phyloP scores from a whole-genome alignment of 257 asterid species.

The Primulina huaijiensis region DNA sequence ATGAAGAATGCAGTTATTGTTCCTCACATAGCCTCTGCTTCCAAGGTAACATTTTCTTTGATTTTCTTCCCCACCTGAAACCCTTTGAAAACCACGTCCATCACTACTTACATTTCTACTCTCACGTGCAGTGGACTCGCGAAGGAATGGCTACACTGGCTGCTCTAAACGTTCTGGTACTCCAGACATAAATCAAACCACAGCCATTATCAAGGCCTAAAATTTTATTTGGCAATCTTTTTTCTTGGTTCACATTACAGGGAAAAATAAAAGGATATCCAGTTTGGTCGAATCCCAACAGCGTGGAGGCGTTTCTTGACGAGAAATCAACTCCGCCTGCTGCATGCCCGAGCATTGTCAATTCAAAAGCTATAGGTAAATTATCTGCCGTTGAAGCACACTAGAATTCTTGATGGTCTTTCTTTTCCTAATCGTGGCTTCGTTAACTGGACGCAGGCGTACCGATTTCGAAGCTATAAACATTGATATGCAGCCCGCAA shows the following conservation, averaged over 20 bases:
- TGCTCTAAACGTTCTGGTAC: constrained; percentile 90
- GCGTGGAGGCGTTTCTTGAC: constrained; percentile 64
- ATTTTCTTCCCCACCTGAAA: neutral
- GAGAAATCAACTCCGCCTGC: constrained; percentile 76
- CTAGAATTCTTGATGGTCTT: neutral
- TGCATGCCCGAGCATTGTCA: constrained; percentile 92
- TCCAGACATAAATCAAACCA: neutral
- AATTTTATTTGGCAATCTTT: neutral
- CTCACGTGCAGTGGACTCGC: constrained; percentile 82
- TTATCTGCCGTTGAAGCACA: neutral
- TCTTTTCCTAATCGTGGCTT: neutral
- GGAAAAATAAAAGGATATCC: constrained; percentile 90
- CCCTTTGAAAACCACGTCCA: neutral
- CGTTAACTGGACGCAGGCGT: neutral
- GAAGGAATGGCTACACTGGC: constrained; percentile 99
- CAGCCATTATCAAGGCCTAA: neutral
- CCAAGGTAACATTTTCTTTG: constrained; percentile 52
- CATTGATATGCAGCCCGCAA: neutral
- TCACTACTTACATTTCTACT: neutral
- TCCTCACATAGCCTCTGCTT: constrained; percentile 98
- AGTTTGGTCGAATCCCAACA: constrained; percentile 69
- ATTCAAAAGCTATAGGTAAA: constrained; percentile 79
- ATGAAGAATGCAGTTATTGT: constrained; percentile 89
- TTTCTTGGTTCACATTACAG: constrained; percentile 31
- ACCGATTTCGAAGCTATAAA: neutral